Conservation (phyloP, 2,329 filamentous ascomycete genomes). For the Fusarium succisae region DNA sequence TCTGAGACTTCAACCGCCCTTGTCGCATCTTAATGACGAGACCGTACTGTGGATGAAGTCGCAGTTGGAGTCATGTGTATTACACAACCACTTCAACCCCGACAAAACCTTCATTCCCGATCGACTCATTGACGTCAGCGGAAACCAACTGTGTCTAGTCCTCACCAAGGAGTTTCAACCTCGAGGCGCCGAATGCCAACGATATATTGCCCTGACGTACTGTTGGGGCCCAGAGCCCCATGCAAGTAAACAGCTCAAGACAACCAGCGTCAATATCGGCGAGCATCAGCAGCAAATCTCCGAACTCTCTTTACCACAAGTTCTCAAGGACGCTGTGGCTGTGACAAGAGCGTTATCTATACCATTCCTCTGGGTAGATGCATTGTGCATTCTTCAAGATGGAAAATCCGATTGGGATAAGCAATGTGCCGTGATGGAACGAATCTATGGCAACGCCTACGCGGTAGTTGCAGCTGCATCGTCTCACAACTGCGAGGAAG, state of each 20-base stretch:
- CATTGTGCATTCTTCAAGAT: background rate
- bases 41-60: fast-evolving
- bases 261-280: fast-evolving
- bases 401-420: background rate
- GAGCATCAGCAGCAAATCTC: background rate
- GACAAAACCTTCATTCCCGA: background rate
- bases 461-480: background rate
- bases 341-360: fast-evolving
- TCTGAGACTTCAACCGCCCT: fast-evolving
- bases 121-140: background rate
- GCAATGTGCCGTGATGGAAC: background rate
- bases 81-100: fast-evolving
- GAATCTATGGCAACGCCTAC: background rate
- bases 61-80: fast-evolving
- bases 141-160: fast-evolving
- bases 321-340: background rate
- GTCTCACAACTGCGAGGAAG: background rate
- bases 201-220: fast-evolving
- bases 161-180: fast-evolving
- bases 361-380: background rate
- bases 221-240: background rate
- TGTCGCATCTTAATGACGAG: fast-evolving
- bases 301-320: fast-evolving
- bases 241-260: background rate
- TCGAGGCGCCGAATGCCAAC: fast-evolving